Evolutionary conservation across 306 rosid species (phyloP), one percentile per base, ranked within the genome.

Genomic region (Potentilla sterilis): DNA sequence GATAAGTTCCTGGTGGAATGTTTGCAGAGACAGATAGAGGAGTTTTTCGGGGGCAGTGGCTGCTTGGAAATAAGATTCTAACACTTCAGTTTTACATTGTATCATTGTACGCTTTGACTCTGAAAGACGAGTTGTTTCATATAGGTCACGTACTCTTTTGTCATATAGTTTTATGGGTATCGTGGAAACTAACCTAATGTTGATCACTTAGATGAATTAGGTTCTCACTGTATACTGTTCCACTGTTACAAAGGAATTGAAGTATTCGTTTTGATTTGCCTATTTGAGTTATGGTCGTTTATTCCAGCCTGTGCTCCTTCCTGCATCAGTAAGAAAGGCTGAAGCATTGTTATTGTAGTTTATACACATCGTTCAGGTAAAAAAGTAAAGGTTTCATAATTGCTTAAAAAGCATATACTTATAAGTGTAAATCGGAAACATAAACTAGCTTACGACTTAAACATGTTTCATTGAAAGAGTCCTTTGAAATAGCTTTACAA

Each of bases 21-120:
- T 73, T 71, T 48, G 24, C 75, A 75, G 59, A 67, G 59, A 14
- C 2, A 9, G 80, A 77, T 22, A 86, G 68, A 61, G 86, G 77
- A 54, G 75, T 19, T 37, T 70, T 64, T 69, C 64, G n/a, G 76
- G 79, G 74, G 81, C 75, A 79, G 79, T 78, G 75, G 74, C 69
- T 81, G 77, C 81, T 65, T 83, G 80, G 85, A 75, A 28, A 68
- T 48, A 73, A 81, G 72, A 77, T 80, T 83, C 78, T 83, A 19
- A 70, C 61, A 32, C 72, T 83, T 75, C 72, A 15, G 38, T 76
- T 76, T 28, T 72, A 58, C 77, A 44, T 73, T 78, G 74, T 81
- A 83, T 73, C 69, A 14, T 38, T 64, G 64, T 78, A 77, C 75
- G 74, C 77, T 62, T 66, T 74, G 75, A 59, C 70, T 69, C 68